Evolutionary conservation across 306 rosid genomes (phyloP).

Genomic region (Cicer arietinum): DNA sequence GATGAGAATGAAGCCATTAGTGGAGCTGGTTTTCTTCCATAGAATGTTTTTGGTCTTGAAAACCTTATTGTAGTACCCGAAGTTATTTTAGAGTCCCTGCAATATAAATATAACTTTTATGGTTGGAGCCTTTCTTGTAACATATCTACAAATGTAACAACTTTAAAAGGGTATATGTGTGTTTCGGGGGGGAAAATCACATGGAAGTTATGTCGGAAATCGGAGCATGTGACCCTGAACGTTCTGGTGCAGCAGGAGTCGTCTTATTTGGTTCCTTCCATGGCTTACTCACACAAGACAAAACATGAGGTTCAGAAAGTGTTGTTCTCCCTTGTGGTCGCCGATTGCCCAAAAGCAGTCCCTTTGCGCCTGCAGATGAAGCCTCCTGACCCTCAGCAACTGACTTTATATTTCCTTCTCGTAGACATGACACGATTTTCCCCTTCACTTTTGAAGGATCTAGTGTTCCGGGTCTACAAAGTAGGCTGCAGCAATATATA

Average conservation of each 20-base stretch:
- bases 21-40: conserved; percentile 47
- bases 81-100: conserved; percentile 31
- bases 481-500: conserved; percentile 5
- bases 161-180: background rate
- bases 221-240: background rate
- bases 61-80: conserved; percentile 22
- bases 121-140: conserved; percentile 2
- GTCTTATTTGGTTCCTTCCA: background rate
- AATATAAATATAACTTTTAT: background rate
- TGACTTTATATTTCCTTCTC: conserved; percentile 54
- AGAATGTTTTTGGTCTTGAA: conserved; percentile 29
- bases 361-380: conserved; percentile 59
- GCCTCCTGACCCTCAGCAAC: conserved; percentile 52
- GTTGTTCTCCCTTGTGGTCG: conserved; percentile 40
- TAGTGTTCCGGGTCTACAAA: conserved; percentile 56
- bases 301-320: conserved; percentile 56
- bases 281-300: conserved; percentile 39
- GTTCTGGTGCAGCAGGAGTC: background rate
- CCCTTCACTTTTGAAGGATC: conserved; percentile 64
- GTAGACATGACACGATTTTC: conserved; percentile 54
- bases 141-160: background rate
- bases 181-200: background rate
- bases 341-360: conserved; percentile 58
- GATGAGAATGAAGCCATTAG: conserved; percentile 50
- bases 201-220: conserved; percentile 18